phyloP scores from a whole-genome alignment of 768 basidiomycete genomes.

The Chalciporus sphaerocephalus region DNA sequence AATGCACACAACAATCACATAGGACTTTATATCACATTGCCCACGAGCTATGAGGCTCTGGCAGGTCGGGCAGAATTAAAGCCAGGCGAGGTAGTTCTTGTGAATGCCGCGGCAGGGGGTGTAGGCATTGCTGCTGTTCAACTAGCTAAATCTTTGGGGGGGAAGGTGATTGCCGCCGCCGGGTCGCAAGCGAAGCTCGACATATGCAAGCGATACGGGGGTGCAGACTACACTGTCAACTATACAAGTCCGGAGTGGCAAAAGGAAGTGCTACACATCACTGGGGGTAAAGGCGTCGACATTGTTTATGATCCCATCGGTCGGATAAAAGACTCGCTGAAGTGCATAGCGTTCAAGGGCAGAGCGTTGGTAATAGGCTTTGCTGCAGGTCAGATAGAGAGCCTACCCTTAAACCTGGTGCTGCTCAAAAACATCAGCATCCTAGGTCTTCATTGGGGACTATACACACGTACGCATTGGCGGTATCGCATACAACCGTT shows the following conservation, averaged over 20 bases:
- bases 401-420: slow-evolving; percentile 74
- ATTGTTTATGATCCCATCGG: slow-evolving; percentile 88
- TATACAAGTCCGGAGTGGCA: slow-evolving; percentile 83
- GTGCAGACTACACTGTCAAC: slow-evolving; percentile 79
- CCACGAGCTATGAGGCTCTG: slow-evolving; percentile 89
- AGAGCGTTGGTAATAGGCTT: slow-evolving; percentile 89
- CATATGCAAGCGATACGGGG: slow-evolving; percentile 68
- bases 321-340: slow-evolving; percentile 73
- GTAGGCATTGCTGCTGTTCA: slow-evolving; percentile 92
- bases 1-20: slow-evolving; percentile 4
- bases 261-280: slow-evolving; percentile 80
- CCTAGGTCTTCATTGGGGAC: slow-evolving; percentile 86
- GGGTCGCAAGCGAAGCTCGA: slow-evolving; percentile 76
- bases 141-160: slow-evolving; percentile 89
- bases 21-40: slow-evolving; percentile 87
- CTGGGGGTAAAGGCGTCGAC: slow-evolving; percentile 79
- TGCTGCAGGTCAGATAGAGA: slow-evolving; percentile 24
- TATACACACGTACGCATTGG: slow-evolving; percentile 56
- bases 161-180: slow-evolving; percentile 92
- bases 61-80: slow-evolving; percentile 80
- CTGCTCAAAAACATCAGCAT: slow-evolving; percentile 83
- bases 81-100: slow-evolving; percentile 83
- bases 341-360: slow-evolving; percentile 94
- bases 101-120: slow-evolving; percentile 94
- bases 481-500: background rate